Percentiles rank a stretch among this genome's conserved stretches.
Evolutionary conservation across 2,329 filamentous ascomycete species (phyloP).

Genomic region (Chaetomium olivaceum): DNA sequence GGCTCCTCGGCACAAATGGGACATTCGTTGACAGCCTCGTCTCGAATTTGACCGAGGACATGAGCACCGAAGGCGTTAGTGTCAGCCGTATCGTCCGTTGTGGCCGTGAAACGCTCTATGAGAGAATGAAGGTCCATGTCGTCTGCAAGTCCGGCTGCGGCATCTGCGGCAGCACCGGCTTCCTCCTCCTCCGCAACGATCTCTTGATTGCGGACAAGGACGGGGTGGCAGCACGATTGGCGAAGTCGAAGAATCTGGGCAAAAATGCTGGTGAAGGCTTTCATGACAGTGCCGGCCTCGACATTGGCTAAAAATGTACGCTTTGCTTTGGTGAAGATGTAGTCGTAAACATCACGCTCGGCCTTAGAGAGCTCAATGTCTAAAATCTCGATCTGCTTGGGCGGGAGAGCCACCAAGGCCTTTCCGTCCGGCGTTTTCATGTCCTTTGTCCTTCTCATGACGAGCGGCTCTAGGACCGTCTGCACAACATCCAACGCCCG

Average conservation of each 20-base stretch:
- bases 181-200: slow-evolving; percentile 87
- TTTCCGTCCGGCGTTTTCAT: slow-evolving; percentile 91
- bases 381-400: slow-evolving; percentile 80
- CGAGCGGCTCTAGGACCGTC: slow-evolving; percentile 92
- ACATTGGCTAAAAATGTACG: slow-evolving; percentile 82
- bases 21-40: slow-evolving; percentile 85
- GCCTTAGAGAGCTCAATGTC: slow-evolving; percentile 80
- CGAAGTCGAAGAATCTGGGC: slow-evolving; percentile 91
- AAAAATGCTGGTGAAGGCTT: slow-evolving; percentile 95
- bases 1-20: slow-evolving; percentile 94
- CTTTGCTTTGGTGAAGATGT: slow-evolving; percentile 82
- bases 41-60: slow-evolving; percentile 86
- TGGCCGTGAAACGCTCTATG: slow-evolving; percentile 78
- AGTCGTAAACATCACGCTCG: slow-evolving; percentile 89
- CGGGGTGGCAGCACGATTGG: slow-evolving; percentile 91
- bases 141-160: slow-evolving; percentile 78
- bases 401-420: slow-evolving; percentile 75
- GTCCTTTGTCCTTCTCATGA: slow-evolving; percentile 91
- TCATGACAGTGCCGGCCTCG: slow-evolving; percentile 88
- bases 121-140: slow-evolving; percentile 93
- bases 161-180: slow-evolving; percentile 74
- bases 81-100: slow-evolving; percentile 61
- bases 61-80: slow-evolving; percentile 79
- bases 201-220: slow-evolving; percentile 81
- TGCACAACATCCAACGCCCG: slow-evolving; percentile 94